phyloP scores from a whole-genome alignment of 345 rosid species.

The Hevea brasiliensis region DNA sequence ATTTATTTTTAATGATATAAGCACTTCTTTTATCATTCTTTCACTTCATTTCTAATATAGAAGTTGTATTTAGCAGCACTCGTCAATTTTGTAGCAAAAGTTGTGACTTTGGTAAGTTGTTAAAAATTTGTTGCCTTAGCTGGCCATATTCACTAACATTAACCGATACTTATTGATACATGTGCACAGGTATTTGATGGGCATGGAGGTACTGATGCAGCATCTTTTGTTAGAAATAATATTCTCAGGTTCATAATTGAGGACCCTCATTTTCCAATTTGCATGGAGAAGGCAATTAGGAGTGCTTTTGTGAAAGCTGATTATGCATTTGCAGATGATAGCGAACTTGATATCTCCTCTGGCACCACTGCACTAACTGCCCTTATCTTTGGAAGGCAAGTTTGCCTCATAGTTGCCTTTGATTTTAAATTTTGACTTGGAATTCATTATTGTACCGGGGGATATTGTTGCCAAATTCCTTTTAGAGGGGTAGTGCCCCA shows the following conservation, averaged over 20 bases:
- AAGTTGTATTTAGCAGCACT: constrained; percentile 1
- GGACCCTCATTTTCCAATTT: constrained; percentile 76
- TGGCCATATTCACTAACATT: constrained; percentile 9
- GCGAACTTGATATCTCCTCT: constrained; percentile 87
- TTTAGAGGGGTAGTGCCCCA: neutral
- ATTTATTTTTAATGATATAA: neutral
- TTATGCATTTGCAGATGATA: constrained; percentile 83
- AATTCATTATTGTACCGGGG: neutral
- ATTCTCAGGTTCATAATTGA: constrained; percentile 73
- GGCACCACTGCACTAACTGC: constrained; percentile 94
- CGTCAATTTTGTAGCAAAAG: neutral
- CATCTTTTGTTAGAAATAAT: constrained; percentile 67
- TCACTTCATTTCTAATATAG: neutral
- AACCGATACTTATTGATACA: constrained; percentile 18
- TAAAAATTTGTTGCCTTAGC: neutral
- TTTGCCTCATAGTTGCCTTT: neutral
- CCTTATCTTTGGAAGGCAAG: constrained; percentile 72
- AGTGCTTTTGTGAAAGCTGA: constrained; percentile 85
- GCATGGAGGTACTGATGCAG: constrained; percentile 96
- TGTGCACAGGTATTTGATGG: constrained; percentile 88
- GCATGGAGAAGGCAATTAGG: constrained; percentile 72
- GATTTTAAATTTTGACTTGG: neutral
- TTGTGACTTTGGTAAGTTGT: neutral
- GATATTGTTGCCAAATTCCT: neutral
- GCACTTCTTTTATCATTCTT: neutral